Percentiles rank a stretch among this genome's conserved stretches.
phyloP scores from a whole-genome alignment of 768 basidiomycete species.

The Terana coerulea region DNA sequence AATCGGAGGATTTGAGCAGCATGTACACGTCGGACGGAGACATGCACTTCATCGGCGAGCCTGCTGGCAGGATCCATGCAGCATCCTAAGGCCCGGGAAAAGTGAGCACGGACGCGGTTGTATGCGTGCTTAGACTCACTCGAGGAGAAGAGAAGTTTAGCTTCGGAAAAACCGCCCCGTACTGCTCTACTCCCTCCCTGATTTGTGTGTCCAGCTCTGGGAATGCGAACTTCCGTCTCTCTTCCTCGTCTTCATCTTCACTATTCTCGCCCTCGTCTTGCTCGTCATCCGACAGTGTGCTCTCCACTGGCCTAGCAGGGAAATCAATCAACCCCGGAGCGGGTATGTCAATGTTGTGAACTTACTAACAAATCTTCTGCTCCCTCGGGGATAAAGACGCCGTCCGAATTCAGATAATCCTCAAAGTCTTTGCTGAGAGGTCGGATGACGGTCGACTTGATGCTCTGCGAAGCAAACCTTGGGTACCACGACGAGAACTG shows the following conservation, averaged over 20 bases:
- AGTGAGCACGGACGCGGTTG: not conserved
- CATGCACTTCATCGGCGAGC: slow-evolving; percentile 82
- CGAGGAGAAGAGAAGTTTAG: slow-evolving; percentile 95
- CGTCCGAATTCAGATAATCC: slow-evolving; percentile 76
- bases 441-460: slow-evolving; percentile 71
- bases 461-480: slow-evolving; percentile 53
- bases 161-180: slow-evolving; percentile 90
- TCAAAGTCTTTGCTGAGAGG: slow-evolving; percentile 62
- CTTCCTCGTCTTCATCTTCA: slow-evolving; percentile 36
- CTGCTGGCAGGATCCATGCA: slow-evolving; percentile 83
- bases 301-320: slow-evolving; percentile 43
- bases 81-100: slow-evolving; percentile 59
- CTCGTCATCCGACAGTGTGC: slow-evolving; percentile 58
- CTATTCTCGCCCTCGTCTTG: slow-evolving; percentile 43
- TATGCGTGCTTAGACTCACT: slow-evolving; percentile 36
- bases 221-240: slow-evolving; percentile 53
- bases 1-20: slow-evolving; percentile 89
- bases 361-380: slow-evolving; percentile 68
- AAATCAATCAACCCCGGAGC: not conserved
- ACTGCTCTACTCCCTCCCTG: slow-evolving; percentile 55
- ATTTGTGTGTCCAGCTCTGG: slow-evolving; percentile 80
- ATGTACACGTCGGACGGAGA: slow-evolving; percentile 89
- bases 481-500: slow-evolving; percentile 90
- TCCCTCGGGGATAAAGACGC: slow-evolving; percentile 80
- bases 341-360: not conserved